Evolutionary conservation across 2,329 filamentous ascomycete genomes (phyloP).

Genomic region (Phialocephala subalpina): DNA sequence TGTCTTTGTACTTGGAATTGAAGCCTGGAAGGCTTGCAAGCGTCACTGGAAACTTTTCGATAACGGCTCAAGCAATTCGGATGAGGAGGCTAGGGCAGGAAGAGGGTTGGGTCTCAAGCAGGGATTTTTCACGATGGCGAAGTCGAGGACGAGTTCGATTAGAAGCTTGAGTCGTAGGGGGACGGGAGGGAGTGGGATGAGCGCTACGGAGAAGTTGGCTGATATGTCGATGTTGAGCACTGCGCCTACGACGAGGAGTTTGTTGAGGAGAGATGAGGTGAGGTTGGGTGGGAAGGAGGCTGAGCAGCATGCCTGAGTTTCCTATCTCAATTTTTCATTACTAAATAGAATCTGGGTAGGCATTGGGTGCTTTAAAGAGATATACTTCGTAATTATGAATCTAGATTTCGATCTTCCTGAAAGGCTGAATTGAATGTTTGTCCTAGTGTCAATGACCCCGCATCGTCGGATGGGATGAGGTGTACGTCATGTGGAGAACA

Average conservation of each 20-base stretch:
- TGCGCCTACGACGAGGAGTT: constrained; percentile 16
- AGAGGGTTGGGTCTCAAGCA: constrained; percentile 40
- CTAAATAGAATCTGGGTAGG: neutral
- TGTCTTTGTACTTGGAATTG: constrained; percentile 67
- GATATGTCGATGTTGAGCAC: constrained; percentile 19
- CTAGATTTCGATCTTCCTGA: too few relatives aligned
- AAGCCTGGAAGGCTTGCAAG: constrained; percentile 70
- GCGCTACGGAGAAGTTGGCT: constrained; percentile 26
- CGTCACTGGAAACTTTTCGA: constrained; percentile 46
- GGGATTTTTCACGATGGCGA: constrained; percentile 45
- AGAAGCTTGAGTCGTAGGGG: constrained; percentile 27
- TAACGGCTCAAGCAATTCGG: constrained; percentile 33
- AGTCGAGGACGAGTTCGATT: constrained; percentile 33
- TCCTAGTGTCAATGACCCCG: neutral
- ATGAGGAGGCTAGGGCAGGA: constrained; percentile 18
- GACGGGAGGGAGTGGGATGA: constrained; percentile 12
- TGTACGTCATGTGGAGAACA: neutral
- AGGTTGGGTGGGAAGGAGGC: neutral
- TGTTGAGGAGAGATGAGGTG: constrained; percentile 8
- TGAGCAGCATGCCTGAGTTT: neutral
- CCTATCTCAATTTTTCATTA: neutral
- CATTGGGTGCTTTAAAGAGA: neutral
- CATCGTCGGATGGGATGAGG: neutral
- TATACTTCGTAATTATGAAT: too few relatives aligned
- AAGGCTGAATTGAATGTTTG: too few relatives aligned